phyloP scores from a whole-genome alignment of 176 grass and related monocot species.

The Olyra latifolia region DNA sequence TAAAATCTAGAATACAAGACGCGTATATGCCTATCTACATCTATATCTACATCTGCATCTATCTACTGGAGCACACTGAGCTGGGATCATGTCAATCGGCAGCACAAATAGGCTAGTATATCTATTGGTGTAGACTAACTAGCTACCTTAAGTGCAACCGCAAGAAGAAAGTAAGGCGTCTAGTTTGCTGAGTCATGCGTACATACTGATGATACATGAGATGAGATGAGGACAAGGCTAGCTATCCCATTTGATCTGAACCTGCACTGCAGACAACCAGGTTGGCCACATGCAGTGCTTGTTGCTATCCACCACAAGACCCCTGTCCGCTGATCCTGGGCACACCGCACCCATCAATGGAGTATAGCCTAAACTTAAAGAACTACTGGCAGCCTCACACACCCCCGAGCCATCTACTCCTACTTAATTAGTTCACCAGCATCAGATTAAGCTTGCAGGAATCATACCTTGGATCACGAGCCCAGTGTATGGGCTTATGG shows the following conservation, averaged over 20 bases:
- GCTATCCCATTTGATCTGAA: too few species aligned
- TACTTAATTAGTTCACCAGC: background rate
- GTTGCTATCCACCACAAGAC: constrained; percentile 23
- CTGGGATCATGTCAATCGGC: background rate
- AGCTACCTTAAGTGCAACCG: background rate
- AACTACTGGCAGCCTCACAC: too few species aligned
- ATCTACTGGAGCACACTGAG: background rate
- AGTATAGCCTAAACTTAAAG: background rate
- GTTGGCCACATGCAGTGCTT: constrained; percentile 40
- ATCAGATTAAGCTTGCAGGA: constrained; percentile 9
- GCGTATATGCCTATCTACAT: background rate
- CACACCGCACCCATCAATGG: constrained; percentile 15
- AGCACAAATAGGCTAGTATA: background rate
- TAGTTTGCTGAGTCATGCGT: background rate
- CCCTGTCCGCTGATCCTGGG: constrained; percentile 48
- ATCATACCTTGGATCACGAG: constrained; percentile 31
- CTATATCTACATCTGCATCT: background rate
- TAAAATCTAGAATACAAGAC: background rate
- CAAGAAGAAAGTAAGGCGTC: background rate
- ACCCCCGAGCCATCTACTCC: background rate
- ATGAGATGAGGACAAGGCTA: constrained; percentile 21
- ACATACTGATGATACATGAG: background rate
- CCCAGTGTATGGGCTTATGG: background rate
- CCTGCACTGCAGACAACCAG: background rate
- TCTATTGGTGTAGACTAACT: background rate